Base-by-base conservation (phyloP, 2,329 filamentous ascomycete species). In the Curvularia hawaiiensis region DNA sequence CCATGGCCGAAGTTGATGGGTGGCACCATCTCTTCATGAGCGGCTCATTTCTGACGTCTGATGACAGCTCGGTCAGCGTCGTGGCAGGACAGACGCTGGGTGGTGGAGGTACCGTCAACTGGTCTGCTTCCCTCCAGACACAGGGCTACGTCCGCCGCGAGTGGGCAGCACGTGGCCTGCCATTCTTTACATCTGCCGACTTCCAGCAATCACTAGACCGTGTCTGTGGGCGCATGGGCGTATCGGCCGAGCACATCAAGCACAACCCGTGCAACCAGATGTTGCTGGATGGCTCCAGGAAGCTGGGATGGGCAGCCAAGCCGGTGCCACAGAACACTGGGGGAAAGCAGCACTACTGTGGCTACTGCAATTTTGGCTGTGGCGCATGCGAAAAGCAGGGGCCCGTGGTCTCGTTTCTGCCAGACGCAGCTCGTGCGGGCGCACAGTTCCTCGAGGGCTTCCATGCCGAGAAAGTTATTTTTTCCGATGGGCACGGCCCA, bases 81-180 rank as follows among this genome's bases (percentile, higher is more conserved):
- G 73, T 90, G 3, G 85, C 89, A 0, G 93, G 90, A 1, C 84
- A 86, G 54, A 85, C 85, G 31, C 96, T 90, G 86, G 93, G 93
- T 30, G 93, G 93, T 41, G 93, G 93, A 54, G 92, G 92, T 6
- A 92, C 91, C 0, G 78, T 97, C 66, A 97, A 97, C 76, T 97
- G 92, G 92, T 90, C 81, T 24, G 85, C 85, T 6, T 83, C 82
- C 4, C 71, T 88, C 16, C 85, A 88, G 64, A 90, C 91, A 0
- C 91, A 94, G 70, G 86, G 85, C 26, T 90, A 83, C 62, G 90
- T 97, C 1, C 85, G 92, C 3, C 81, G 86, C 64, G 91, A 97
- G 76, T 97, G 94, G 93, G 88, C 90, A 0, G 80, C 84, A 50
- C 76, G 80, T 47, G 87, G 88, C 0, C 79, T 97, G 24, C 82